Percentiles rank a stretch among this genome's conserved stretches.
Evolutionary conservation across 768 basidiomycete genomes (phyloP).

Genomic region (Suillus luteus): DNA sequence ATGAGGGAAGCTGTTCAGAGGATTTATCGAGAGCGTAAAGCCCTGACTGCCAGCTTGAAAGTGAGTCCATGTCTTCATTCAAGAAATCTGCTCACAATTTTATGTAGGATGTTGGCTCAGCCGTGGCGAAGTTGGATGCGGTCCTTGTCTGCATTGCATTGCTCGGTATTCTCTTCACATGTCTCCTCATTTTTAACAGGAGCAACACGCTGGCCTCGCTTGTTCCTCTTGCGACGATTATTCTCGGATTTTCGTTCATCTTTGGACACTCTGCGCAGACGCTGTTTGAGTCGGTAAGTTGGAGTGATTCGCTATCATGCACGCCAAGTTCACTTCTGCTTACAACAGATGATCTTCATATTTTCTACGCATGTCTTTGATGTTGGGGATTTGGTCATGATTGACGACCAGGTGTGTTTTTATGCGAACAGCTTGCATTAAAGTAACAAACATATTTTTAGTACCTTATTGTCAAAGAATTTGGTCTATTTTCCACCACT

Average conservation of each 20-base stretch:
- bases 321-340: conserved; percentile 6
- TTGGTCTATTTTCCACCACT: conserved; percentile 77
- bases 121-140: conserved; percentile 76
- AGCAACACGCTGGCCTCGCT: conserved; percentile 67
- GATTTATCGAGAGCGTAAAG: conserved; percentile 77
- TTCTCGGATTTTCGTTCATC: conserved; percentile 83
- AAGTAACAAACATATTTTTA: conserved; percentile 7
- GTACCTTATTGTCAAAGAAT: conserved; percentile 60
- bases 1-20: conserved; percentile 84
- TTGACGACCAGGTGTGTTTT: conserved; percentile 61
- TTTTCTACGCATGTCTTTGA: conserved; percentile 87
- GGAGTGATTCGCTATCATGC: neutral
- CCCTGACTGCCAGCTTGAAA: conserved; percentile 70
- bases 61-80: conserved; percentile 34
- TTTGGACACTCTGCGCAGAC: conserved; percentile 82
- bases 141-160: conserved; percentile 64
- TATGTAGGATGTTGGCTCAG: conserved; percentile 65
- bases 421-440: neutral
- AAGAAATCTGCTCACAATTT: conserved; percentile 11
- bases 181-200: conserved; percentile 74
- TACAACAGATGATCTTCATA: conserved; percentile 71
- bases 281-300: conserved; percentile 71
- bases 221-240: conserved; percentile 77
- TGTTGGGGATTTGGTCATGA: conserved; percentile 80
- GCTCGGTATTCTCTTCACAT: conserved; percentile 63